phyloP scores from a whole-genome alignment of 306 rosid species.

The Pterocarpus santalinus region DNA sequence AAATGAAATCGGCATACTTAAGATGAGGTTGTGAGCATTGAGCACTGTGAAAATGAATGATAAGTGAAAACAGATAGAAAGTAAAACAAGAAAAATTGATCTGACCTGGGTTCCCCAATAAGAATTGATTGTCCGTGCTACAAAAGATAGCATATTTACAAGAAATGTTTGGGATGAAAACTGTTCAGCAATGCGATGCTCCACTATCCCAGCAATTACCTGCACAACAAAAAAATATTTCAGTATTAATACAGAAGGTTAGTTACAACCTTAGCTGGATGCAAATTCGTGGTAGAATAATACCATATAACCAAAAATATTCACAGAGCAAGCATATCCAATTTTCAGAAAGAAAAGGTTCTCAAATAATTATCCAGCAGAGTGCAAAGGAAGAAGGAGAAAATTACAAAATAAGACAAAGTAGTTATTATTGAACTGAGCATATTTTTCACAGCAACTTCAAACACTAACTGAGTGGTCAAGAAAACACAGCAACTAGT shows the following conservation, averaged over 20 bases:
- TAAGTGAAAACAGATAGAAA: conserved; percentile 19
- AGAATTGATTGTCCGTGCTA: conserved; percentile 85
- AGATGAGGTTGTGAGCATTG: conserved; percentile 14
- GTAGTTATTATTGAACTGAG: conserved; percentile 2
- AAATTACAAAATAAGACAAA: conserved; percentile 15
- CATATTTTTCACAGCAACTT: conserved; percentile 4
- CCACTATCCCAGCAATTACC: conserved; percentile 94
- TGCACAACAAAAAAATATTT: conserved; percentile 51
- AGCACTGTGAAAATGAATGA: conserved; percentile 32
- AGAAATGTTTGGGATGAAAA: conserved; percentile 75
- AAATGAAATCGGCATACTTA: conserved; percentile 1
- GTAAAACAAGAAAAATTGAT: conserved; percentile 19
- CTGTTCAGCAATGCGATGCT: conserved; percentile 84
- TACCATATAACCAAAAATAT: conserved; percentile 11
- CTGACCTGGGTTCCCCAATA: conserved; percentile 98
- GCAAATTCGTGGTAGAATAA: conserved; percentile 10
- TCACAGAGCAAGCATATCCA: conserved; percentile 21
- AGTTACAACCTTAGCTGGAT: conserved; percentile 33
- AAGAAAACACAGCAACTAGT: conserved; percentile 4
- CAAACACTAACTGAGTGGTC: background rate
- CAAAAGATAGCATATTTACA: conserved; percentile 85
- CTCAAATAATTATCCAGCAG: conserved; percentile 35
- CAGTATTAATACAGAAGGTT: conserved; percentile 38
- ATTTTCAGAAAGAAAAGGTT: conserved; percentile 24
- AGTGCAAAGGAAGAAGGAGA: conserved; percentile 30